Base-by-base conservation (phyloP, 2,329 filamentous ascomycete species). In the Ceratocystis destructans region DNA sequence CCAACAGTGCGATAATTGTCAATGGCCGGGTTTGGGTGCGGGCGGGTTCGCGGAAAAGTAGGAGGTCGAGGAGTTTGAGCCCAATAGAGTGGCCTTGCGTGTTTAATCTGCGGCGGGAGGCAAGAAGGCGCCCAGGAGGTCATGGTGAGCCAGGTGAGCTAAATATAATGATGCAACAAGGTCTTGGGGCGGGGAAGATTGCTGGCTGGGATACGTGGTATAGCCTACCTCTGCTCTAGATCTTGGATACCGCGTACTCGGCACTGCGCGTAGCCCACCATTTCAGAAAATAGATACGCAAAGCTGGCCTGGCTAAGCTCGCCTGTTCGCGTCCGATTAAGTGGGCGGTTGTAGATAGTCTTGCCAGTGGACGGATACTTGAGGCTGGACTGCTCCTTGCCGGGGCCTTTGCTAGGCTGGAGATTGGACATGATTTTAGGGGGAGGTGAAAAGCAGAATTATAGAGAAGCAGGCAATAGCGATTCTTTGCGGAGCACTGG, bases 311-410 rank as follows among this genome's bases (percentile, higher is more conserved):
- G 88, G 75, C 91, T 96, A 70, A 95, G 84, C 79, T 97, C 93
- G 67, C 89, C 84, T 71, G 89, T 90, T 75, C 90, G 89, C 72
- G 87, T 88, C 70, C 94, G 88, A 77, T 96, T 96, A 69, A 97
- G 81, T 69, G 96, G 91, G 66, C 94, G 85, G 80, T 96, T 91
- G 80, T 97, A 99, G 79, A 99, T 97, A 70, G 91, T 96, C 79
- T 97, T 97, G 79, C 91, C 90, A 76, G 86, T 96, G 66, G 89
- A 89, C 61, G 94, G 93, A 73, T 95, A 90, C 71, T 91, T 89
- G 69, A 99, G 86, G 31, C 89, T 87, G 44, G 81, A 75, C 70
- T 81, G 76, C 66, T 78, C 80, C 73, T 80, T 79, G 70, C 77
- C 75, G 68, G 77, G 74, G 31, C 76, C 72, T 69, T 80, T 77